These are phyloP conservation scores for Rhodamnia argentea DNA, from an alignment of 345 rosid genomes.

Conservation along the genomic window DNA sequence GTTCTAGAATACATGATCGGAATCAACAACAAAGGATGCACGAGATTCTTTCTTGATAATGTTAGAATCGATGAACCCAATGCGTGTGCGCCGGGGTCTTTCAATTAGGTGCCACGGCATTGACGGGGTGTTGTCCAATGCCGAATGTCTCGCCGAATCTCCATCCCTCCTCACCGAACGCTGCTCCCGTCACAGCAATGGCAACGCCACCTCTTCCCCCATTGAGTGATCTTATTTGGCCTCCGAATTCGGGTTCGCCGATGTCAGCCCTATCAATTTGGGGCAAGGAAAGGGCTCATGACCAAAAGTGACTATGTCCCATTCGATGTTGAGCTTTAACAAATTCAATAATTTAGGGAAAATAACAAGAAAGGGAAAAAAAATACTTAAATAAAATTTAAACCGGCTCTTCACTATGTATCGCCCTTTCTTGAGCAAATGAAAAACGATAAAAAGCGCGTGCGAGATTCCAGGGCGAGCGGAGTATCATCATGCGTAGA, in stretches of 20 bases:
- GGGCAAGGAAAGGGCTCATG: no score
- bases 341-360: no score
- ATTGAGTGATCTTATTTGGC: no score
- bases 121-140: constrained; percentile 26
- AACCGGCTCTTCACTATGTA: not conserved
- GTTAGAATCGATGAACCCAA: constrained; percentile 49
- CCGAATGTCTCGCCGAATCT: not conserved
- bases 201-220: not conserved
- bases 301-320: no score
- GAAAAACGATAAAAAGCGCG: not conserved
- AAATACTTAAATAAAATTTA: no score
- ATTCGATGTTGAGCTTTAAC: no score
- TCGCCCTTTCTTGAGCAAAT: not conserved
- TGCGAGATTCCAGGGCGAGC: not conserved
- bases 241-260: not conserved
- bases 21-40: constrained; percentile 45
- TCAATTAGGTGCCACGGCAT: constrained; percentile 78
- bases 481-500: not conserved
- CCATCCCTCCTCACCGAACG: constrained; percentile 10
- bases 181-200: not conserved
- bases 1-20: constrained; percentile 30
- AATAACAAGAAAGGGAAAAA: no score
- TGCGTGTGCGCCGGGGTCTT: constrained; percentile 37
- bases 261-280: not conserved
- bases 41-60: constrained; percentile 39